A percentile compares a stretch with the other conserved stretches of the same genome.
Conservation (phyloP, 192 early-diverging fungal genomes). For the Cetraspora pellucida region DNA sequence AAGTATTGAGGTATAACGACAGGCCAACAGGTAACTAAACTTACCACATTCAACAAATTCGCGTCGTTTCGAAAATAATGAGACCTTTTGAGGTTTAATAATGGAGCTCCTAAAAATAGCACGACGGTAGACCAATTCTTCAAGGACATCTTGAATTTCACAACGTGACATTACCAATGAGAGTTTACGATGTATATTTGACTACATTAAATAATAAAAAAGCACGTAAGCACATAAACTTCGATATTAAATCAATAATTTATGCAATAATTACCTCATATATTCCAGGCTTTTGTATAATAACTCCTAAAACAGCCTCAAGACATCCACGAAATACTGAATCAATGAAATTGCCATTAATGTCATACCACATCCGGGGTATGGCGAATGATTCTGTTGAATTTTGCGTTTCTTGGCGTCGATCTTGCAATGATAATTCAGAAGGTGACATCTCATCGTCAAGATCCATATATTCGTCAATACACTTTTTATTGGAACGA, state of each 20-base stretch:
- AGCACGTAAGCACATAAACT: neutral
- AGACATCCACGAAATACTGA: constrained; percentile 38
- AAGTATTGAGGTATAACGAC: too few species aligned
- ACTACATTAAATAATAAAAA: constrained; percentile 12
- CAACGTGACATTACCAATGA: constrained; percentile 35
- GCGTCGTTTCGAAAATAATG: constrained; percentile 32
- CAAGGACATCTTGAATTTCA: constrained; percentile 36
- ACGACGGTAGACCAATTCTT: constrained; percentile 27
- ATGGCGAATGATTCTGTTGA: constrained; percentile 9
- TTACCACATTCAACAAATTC: constrained; percentile 33
- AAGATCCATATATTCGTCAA: neutral
- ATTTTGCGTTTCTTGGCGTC: neutral
- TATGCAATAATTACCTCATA: constrained; percentile 24
- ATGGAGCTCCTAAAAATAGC: constrained; percentile 4
- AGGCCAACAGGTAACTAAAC: neutral
- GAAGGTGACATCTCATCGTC: neutral
- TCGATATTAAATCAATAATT: neutral
- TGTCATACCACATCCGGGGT: constrained; percentile 39
- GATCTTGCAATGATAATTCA: neutral
- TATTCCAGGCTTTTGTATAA: constrained; percentile 37
- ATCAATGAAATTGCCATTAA: constrained; percentile 39
- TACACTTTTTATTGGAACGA: neutral
- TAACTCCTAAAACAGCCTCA: constrained; percentile 34
- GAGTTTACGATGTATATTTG: constrained; percentile 36
- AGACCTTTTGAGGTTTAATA: constrained; percentile 31